phyloP scores from a whole-genome alignment of 169 alveolate genomes.

The Plasmodium sp. region DNA sequence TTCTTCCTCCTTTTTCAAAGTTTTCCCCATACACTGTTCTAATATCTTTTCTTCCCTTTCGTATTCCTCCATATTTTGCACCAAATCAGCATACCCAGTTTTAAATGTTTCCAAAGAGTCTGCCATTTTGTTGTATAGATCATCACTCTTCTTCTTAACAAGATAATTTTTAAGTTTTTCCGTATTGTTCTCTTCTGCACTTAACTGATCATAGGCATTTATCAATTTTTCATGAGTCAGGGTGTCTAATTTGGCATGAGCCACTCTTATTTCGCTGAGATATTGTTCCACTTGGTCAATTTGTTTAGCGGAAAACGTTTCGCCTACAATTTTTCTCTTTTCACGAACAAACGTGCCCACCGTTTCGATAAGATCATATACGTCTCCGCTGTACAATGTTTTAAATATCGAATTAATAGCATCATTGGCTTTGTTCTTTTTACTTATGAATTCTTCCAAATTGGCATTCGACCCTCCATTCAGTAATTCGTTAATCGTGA shows the following conservation, averaged over 20 bases:
- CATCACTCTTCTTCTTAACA: neutral
- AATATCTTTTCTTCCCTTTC: neutral
- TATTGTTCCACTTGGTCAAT: slow-evolving; percentile 7
- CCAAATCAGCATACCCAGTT: neutral
- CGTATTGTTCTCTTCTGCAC: neutral
- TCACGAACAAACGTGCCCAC: neutral
- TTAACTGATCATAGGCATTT: neutral
- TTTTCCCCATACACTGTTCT: neutral
- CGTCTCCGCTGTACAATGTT: neutral
- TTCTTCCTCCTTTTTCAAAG: neutral
- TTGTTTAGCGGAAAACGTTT: neutral
- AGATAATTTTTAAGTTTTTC: slow-evolving; percentile 1
- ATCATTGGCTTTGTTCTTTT: neutral
- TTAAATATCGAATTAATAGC: neutral
- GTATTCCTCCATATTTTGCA: neutral
- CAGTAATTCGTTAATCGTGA: slow-evolving; percentile 8
- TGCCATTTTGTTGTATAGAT: neutral
- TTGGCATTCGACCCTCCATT: neutral
- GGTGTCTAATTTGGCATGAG: neutral
- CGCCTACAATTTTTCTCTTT: neutral
- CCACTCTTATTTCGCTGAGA: neutral
- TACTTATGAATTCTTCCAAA: neutral
- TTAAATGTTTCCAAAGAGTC: neutral
- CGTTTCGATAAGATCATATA: slow-evolving; percentile 5
- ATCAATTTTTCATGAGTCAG: slow-evolving; percentile 7